Evolutionary conservation across 2,329 filamentous ascomycete species (phyloP).

Genomic region (Pseudocercospora cruenta): DNA sequence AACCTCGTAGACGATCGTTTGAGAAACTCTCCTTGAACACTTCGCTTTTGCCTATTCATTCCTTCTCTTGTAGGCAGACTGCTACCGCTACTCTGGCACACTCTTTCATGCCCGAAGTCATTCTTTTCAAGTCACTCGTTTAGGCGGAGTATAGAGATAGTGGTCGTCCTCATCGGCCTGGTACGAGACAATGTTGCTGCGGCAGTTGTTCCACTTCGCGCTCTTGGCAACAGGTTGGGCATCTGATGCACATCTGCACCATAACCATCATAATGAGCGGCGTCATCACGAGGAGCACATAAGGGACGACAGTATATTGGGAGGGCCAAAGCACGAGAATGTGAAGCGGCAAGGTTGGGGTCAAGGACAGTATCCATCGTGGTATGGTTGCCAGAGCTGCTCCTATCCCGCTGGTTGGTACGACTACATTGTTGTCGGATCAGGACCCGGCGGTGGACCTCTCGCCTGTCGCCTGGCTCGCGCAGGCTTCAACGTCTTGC

Average conservation of each 20-base stretch:
- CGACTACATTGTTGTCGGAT: conserved; percentile 66
- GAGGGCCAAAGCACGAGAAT: neutral
- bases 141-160: neutral
- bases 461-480: conserved; percentile 63
- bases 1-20: neutral
- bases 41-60: neutral
- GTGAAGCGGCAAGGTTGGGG: neutral
- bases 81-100: neutral
- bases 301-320: neutral
- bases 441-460: conserved; percentile 62
- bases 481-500: conserved; percentile 61
- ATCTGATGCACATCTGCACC: neutral
- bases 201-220: neutral
- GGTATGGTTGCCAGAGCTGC: neutral
- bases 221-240: neutral
- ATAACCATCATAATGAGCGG: neutral
- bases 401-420: conserved; percentile 42
- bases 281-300: neutral
- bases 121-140: neutral
- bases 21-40: neutral
- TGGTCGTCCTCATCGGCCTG: neutral
- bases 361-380: neutral
- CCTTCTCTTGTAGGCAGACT: neutral
- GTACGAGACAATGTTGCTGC: neutral
- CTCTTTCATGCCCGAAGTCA: neutral